These are phyloP conservation scores for Peribolospora kevripleyi DNA, from an alignment of 768 basidiomycete genomes.

Conservation along the genomic window DNA sequence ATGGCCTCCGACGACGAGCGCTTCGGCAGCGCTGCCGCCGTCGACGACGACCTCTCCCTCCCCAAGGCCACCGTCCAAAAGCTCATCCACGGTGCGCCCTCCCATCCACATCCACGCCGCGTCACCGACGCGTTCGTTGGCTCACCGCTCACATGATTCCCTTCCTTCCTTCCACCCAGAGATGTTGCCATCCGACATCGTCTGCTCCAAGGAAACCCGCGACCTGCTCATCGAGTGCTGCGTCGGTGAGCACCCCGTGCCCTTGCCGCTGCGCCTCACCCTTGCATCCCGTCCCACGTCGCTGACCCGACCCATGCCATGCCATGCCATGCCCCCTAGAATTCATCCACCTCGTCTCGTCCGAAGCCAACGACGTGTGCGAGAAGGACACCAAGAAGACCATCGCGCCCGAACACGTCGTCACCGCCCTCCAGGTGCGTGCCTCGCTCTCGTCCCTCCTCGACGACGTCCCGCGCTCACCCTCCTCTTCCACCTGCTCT, in stretches of 20 bases:
- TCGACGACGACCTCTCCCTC: conserved; percentile 80
- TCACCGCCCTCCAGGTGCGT: conserved; percentile 61
- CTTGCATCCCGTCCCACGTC: neutral
- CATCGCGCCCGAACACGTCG: conserved; percentile 91
- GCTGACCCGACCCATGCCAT: neutral
- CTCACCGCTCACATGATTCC: neutral
- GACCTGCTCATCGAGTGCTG: conserved; percentile 95
- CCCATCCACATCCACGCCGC: neutral
- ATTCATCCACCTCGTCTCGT: conserved; percentile 91
- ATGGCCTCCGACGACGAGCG: conserved; percentile 56
- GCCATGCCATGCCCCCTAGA: conserved; percentile 29
- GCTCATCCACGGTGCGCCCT: conserved; percentile 57
- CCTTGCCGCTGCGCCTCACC: neutral
- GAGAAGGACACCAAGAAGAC: conserved; percentile 98
- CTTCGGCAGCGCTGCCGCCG: conserved; percentile 33
- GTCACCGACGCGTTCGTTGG: neutral
- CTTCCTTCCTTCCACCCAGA: conserved; percentile 28
- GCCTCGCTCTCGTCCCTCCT: neutral
- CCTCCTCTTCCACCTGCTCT: neutral
- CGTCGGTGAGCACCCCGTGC: conserved; percentile 42
- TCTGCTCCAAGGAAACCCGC: conserved; percentile 84
- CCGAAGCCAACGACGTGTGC: conserved; percentile 92
- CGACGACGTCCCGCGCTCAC: neutral
- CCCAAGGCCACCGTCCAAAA: conserved; percentile 96
- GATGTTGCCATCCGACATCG: conserved; percentile 59